A percentile compares a stretch with the other conserved stretches of the same genome.
These are phyloP conservation scores for Chamaecyparis obtusa DNA, from an alignment of 75 land plant species.

Conservation along the genomic window DNA sequence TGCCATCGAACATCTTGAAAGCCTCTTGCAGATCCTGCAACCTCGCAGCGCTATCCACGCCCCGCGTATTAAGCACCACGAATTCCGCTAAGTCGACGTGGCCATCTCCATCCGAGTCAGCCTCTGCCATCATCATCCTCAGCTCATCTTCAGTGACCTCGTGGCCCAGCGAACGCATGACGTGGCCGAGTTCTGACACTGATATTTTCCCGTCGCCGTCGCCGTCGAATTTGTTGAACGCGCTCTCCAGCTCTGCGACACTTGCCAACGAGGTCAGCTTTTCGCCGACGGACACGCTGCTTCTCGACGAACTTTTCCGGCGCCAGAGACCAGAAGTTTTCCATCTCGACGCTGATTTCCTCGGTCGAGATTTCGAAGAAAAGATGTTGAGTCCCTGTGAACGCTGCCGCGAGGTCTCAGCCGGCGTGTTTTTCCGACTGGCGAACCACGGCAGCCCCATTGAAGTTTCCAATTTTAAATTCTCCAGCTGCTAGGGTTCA, in stretches of 20 bases:
- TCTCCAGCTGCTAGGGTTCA: neutral
- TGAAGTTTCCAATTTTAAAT: neutral
- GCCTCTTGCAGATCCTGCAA: conserved; percentile 55
- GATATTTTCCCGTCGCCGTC: conserved; percentile 69
- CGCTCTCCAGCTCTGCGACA: conserved; percentile 34
- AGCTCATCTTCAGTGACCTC: conserved; percentile 41
- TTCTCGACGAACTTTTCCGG: neutral
- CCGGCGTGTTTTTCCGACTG: conserved; percentile 1
- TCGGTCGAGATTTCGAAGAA: neutral
- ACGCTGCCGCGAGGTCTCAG: neutral
- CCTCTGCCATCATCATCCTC: conserved; percentile 39
- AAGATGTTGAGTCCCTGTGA: neutral
- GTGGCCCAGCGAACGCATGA: neutral
- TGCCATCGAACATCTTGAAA: conserved; percentile 63
- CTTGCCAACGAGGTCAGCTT: neutral
- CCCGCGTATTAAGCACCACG: conserved; percentile 42
- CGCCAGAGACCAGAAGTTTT: neutral
- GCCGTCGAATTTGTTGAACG: conserved; percentile 64
- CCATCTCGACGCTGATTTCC: neutral
- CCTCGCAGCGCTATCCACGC: conserved; percentile 20
- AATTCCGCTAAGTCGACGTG: conserved; percentile 54
- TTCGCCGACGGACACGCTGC: neutral
- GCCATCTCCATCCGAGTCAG: conserved; percentile 64
- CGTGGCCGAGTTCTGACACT: neutral
- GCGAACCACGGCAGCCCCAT: neutral